Evolutionary conservation across 148 eudicot genomes (phyloP).

Genomic region (Rhododendron molle): DNA sequence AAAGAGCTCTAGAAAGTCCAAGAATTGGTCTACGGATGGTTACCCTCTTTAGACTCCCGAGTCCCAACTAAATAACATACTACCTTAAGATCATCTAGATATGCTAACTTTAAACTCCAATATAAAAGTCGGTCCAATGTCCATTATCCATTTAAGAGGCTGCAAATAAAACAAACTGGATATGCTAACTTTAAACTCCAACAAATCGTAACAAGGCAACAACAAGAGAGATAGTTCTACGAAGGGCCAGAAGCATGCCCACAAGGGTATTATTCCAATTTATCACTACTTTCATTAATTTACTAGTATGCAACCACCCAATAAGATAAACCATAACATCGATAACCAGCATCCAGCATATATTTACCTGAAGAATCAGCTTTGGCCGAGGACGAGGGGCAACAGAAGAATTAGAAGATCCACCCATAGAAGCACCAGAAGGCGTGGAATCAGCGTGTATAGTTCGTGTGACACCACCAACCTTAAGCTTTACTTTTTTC

Average conservation of each 20-base stretch:
- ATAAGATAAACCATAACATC: background rate
- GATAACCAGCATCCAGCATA: too few relatives aligned
- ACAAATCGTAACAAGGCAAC: background rate
- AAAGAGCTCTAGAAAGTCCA: background rate
- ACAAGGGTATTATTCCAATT: background rate
- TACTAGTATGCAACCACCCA: background rate
- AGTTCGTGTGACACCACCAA: slow-evolving; percentile 32
- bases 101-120: background rate
- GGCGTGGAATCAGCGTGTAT: slow-evolving; percentile 21
- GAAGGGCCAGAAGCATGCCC: background rate
- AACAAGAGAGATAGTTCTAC: background rate
- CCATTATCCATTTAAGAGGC: background rate
- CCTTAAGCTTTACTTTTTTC: slow-evolving; percentile 37
- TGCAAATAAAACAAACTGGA: background rate
- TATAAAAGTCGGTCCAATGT: background rate
- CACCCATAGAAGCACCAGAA: slow-evolving; percentile 4
- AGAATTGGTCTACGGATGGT: background rate
- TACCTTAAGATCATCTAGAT: background rate
- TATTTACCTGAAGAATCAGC: slow-evolving; percentile 12
- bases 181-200: background rate
- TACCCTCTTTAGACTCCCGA: background rate
- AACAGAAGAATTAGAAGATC: slow-evolving; percentile 11
- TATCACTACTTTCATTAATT: background rate
- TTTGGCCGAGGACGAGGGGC: slow-evolving; percentile 7
- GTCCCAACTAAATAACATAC: background rate